Evolutionary conservation across 2,329 filamentous ascomycete species (phyloP).

Genomic region (Ophiostoma ulmi): DNA sequence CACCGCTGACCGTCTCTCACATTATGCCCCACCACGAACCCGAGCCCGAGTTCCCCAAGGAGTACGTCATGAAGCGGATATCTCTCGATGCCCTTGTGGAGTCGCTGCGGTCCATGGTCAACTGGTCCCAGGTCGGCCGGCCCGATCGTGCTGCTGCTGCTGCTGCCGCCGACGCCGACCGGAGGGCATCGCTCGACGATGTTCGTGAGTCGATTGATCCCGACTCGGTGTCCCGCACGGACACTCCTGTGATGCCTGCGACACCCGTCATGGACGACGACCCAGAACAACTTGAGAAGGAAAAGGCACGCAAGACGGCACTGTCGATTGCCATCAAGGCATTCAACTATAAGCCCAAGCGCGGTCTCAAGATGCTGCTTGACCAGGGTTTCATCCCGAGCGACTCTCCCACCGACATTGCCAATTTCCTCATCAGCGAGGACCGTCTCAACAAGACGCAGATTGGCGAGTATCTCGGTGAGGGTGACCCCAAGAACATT

Average conservation of each 20-base stretch:
- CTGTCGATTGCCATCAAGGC: constrained; percentile 80
- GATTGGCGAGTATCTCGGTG: constrained; percentile 89
- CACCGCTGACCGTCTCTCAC: constrained; percentile 74
- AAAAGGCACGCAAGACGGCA: constrained; percentile 90
- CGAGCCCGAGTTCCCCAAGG: constrained; percentile 72
- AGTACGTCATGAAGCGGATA: constrained; percentile 86
- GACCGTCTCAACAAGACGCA: constrained; percentile 85
- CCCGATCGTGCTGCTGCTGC: constrained; percentile 50
- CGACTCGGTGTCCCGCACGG: constrained; percentile 57
- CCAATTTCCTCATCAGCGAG: constrained; percentile 72
- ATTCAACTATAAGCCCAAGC: constrained; percentile 98
- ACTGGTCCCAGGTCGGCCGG: constrained; percentile 70
- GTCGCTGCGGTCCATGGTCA: constrained; percentile 80
- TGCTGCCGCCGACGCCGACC: constrained; percentile 42
- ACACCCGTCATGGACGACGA: constrained; percentile 73
- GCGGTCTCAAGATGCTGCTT: constrained; percentile 78
- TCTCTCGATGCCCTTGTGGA: constrained; percentile 85
- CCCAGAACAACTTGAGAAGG: constrained; percentile 86
- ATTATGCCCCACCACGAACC: constrained; percentile 56
- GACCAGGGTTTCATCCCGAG: constrained; percentile 83
- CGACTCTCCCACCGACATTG: constrained; percentile 74
- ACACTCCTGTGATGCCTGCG: constrained; percentile 55
- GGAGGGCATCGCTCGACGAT: constrained; percentile 50
- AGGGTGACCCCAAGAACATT: constrained; percentile 88
- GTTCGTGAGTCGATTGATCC: constrained; percentile 74